Evolutionary conservation across 108 stramenopile genomes (phyloP).

Genomic region (Cyclotella baltica): DNA sequence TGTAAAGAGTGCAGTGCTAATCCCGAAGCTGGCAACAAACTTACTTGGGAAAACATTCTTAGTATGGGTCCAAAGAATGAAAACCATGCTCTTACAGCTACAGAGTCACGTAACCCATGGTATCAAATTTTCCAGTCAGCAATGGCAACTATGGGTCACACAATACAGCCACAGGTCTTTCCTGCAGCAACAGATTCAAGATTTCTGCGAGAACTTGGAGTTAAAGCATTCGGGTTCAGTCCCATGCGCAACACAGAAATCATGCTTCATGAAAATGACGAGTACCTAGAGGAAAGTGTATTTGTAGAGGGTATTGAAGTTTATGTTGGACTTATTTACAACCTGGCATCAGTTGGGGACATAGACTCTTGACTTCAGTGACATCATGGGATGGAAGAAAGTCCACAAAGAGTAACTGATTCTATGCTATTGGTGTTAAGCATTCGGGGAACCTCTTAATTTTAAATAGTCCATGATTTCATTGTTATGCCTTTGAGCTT

Average conservation of each 20-base stretch:
- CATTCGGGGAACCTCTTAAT: too few species aligned
- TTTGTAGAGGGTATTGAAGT: slow-evolving; percentile 93
- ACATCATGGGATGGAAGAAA: too few species aligned
- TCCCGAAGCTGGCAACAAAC: slow-evolving; percentile 50
- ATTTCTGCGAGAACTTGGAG: slow-evolving; percentile 87
- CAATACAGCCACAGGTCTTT: slow-evolving; percentile 90
- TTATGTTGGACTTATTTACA: slow-evolving; percentile 83
- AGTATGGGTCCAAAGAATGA: slow-evolving; percentile 48
- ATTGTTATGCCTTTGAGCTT: too few species aligned
- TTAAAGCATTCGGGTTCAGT: slow-evolving; percentile 94
- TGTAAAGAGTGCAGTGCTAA: slow-evolving; percentile 78
- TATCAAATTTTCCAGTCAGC: slow-evolving; percentile 83
- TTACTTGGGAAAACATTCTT: slow-evolving; percentile 80
- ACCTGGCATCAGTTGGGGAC: slow-evolving; percentile 47
- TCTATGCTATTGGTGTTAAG: too few species aligned
- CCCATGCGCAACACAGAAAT: slow-evolving; percentile 95
- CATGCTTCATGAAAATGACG: slow-evolving; percentile 96
- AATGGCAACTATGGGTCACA: slow-evolving; percentile 65
- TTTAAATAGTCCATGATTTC: too few species aligned
- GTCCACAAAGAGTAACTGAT: too few species aligned
- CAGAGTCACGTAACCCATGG: slow-evolving; percentile 91
- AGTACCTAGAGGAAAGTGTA: slow-evolving; percentile 87
- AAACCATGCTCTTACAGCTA: slow-evolving; percentile 70
- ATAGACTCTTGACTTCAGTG: too few species aligned
- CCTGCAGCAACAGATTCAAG: slow-evolving; percentile 97